A percentile compares a stretch with the other conserved stretches of the same genome.
Conservation (phyloP, 495 filamentous ascomycete genomes). For the Hyaloscypha finlandica region DNA sequence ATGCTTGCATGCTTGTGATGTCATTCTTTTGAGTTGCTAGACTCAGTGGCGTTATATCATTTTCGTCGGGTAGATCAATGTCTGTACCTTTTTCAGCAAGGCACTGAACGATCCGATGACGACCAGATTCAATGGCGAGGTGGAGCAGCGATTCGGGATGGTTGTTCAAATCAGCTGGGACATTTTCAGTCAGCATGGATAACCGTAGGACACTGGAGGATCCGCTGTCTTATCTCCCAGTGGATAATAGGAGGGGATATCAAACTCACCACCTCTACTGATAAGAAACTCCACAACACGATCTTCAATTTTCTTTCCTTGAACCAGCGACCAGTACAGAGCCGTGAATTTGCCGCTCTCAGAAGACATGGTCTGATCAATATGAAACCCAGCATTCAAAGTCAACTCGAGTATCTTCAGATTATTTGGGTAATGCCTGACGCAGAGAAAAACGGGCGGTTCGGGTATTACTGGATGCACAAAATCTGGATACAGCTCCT, state of each 20-base stretch:
- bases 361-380: conserved; percentile 24
- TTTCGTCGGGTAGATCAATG: conserved; percentile 15
- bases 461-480: conserved; percentile 21
- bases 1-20: conserved; percentile 22
- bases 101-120: conserved; percentile 12
- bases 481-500: conserved; percentile 13
- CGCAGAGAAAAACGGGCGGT: conserved; percentile 12
- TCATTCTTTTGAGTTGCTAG: conserved; percentile 20
- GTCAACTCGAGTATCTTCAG: conserved; percentile 13
- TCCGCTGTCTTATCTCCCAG: neutral
- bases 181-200: conserved; percentile 1
- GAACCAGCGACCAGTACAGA: conserved; percentile 20
- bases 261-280: conserved; percentile 20
- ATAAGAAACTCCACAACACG: conserved; percentile 13
- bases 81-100: conserved; percentile 18
- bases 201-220: no score
- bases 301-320: conserved; percentile 12
- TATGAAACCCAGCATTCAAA: conserved; percentile 23
- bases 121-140: conserved; percentile 22
- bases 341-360: conserved; percentile 13
- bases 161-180: conserved; percentile 8
- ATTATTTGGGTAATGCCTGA: conserved; percentile 15
- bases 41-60: conserved; percentile 16
- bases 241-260: neutral
- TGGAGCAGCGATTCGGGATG: conserved; percentile 22